Evolutionary conservation across 1,284 basidiomycete species (phyloP).

Genomic region (Leccinum pachyderme): DNA sequence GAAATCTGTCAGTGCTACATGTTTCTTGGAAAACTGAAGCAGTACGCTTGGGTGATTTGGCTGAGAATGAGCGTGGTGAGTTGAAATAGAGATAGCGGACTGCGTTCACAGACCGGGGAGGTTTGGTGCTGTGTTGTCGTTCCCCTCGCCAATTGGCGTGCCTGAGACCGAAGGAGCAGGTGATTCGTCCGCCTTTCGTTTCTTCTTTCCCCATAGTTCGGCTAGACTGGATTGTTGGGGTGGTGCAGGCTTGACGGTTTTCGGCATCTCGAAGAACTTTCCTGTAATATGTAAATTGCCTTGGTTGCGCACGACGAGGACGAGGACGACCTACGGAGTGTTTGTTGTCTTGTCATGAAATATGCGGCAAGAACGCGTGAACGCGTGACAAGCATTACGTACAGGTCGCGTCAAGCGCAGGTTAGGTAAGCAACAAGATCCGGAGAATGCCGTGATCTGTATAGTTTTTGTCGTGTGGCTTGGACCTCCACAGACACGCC

Average conservation of each 20-base stretch:
- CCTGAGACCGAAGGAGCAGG: slow-evolving; percentile 21
- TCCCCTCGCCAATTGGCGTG: slow-evolving; percentile 11
- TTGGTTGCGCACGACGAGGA: not conserved
- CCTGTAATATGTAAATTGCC: slow-evolving; percentile 37
- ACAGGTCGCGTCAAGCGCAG: not conserved
- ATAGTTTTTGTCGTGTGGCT: slow-evolving; percentile 49
- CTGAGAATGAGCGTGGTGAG: slow-evolving; percentile 19
- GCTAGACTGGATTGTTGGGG: slow-evolving; percentile 69
- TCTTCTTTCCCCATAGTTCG: slow-evolving; percentile 65
- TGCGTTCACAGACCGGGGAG: slow-evolving; percentile 17
- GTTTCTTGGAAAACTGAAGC: not conserved
- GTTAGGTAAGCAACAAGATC: not conserved
- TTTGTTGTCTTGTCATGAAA: slow-evolving; percentile 67
- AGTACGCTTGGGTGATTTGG: slow-evolving; percentile 30
- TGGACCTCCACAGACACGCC: slow-evolving; percentile 11
- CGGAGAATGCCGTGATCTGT: slow-evolving; percentile 48
- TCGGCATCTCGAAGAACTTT: slow-evolving; percentile 73
- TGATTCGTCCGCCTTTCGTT: slow-evolving; percentile 23
- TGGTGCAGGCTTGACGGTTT: slow-evolving; percentile 55
- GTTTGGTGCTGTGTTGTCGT: not conserved
- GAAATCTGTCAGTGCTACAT: not conserved
- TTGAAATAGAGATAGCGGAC: not conserved
- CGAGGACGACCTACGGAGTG: slow-evolving; percentile 49
- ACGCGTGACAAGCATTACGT: slow-evolving; percentile 23
- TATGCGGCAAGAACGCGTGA: slow-evolving; percentile 10